phyloP scores from a whole-genome alignment of 2,329 filamentous ascomycete genomes.

The Scedosporium dehoogii region DNA sequence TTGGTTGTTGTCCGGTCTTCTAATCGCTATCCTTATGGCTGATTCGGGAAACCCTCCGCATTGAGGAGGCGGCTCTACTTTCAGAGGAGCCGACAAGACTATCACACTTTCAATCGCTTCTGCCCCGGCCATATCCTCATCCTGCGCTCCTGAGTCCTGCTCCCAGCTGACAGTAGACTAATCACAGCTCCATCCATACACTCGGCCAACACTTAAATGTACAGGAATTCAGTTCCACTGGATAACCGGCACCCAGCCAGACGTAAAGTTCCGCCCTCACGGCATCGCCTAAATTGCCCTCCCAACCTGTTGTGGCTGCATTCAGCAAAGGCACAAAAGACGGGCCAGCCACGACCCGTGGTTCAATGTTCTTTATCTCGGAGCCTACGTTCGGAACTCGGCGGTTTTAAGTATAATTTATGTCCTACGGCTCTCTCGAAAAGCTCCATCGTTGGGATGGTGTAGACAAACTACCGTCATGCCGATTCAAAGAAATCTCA shows the following conservation, averaged over 20 bases:
- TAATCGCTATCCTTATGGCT: neutral
- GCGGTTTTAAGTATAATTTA: neutral
- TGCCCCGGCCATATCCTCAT: too few relatives aligned
- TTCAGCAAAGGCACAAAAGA: neutral
- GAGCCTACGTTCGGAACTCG: neutral
- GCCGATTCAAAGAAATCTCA: neutral
- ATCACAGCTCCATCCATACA: neutral
- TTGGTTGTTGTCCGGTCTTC: neutral
- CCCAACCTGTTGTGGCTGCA: neutral
- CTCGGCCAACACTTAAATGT: neutral
- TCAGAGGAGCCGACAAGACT: too few relatives aligned
- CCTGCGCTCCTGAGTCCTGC: too few relatives aligned
- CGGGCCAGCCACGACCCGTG: neutral
- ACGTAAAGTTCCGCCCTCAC: neutral
- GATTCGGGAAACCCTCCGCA: neutral
- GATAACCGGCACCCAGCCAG: neutral
- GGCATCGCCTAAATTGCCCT: neutral
- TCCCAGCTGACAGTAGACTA: neutral
- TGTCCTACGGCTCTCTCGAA: neutral
- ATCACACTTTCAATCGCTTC: too few relatives aligned
- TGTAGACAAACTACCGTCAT: neutral
- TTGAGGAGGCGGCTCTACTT: too few relatives aligned
- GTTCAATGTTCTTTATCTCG: neutral
- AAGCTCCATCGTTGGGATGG: neutral
- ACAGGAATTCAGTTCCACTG: neutral